phyloP scores from a whole-genome alignment of 2,329 filamentous ascomycete genomes.

The Trichoderma lentiforme region DNA sequence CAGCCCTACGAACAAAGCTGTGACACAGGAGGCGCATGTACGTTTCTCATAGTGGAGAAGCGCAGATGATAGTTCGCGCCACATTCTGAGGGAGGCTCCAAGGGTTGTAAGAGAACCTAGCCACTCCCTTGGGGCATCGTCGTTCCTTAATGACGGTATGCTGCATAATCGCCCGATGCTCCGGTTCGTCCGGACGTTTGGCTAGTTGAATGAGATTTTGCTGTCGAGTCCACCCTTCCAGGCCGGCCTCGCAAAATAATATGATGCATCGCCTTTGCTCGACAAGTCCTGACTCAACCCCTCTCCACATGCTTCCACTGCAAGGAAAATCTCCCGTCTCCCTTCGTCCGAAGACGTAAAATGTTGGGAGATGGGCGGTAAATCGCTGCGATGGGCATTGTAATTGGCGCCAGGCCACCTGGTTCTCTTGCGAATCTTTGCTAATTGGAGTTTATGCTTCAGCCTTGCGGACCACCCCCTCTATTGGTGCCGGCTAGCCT shows the following conservation, averaged over 20 bases:
- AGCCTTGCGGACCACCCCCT: conserved; percentile 10
- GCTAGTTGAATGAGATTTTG: neutral
- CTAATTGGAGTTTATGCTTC: neutral
- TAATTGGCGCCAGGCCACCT: neutral
- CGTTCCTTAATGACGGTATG: neutral
- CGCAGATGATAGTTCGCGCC: conserved; percentile 9
- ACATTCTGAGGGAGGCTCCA: neutral
- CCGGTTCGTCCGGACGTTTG: neutral
- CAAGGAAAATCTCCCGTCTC: neutral
- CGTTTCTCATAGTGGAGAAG: conserved; percentile 4
- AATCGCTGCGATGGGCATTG: neutral
- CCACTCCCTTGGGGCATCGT: neutral
- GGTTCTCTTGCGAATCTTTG: neutral
- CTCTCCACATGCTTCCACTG: conserved; percentile 1
- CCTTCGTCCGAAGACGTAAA: neutral
- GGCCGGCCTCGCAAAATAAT: neutral
- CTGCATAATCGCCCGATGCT: neutral
- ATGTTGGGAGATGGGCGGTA: neutral
- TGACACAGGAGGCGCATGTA: conserved; percentile 10
- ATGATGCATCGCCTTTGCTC: conserved; percentile 8
- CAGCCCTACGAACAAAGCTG: conserved; percentile 6
- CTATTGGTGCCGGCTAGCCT: neutral
- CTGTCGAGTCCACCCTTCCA: neutral
- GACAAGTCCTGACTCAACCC: neutral
- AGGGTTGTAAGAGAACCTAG: neutral